Evolutionary conservation across 2,329 filamentous ascomycete species (phyloP).

Genomic region (Beauveria australis): DNA sequence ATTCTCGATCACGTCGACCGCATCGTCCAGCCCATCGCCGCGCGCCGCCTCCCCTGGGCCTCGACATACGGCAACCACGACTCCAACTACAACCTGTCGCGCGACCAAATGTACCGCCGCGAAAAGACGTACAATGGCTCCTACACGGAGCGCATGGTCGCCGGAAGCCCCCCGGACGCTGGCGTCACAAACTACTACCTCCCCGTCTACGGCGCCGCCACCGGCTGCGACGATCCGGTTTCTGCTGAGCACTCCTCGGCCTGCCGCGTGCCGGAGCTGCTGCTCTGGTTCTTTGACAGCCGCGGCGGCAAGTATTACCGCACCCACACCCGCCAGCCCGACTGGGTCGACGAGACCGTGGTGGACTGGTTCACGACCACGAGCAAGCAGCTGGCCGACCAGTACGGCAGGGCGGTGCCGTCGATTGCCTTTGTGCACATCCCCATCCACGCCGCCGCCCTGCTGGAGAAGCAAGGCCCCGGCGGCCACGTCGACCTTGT

Average conservation of each 20-base stretch:
- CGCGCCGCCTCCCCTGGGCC: constrained; percentile 25
- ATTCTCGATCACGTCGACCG: constrained; percentile 8
- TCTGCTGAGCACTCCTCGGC: not conserved
- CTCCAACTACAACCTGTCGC: constrained; percentile 15
- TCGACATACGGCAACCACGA: constrained; percentile 13
- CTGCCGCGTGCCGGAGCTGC: constrained; percentile 27
- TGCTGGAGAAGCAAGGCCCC: constrained; percentile 15
- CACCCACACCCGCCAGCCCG: constrained; percentile 18
- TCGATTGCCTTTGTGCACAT: constrained; percentile 44
- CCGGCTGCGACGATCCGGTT: not conserved
- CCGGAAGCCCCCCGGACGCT: not conserved
- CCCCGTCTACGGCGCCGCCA: constrained; percentile 23
- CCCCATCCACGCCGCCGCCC: constrained; percentile 25
- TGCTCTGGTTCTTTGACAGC: constrained; percentile 65
- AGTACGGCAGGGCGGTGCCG: constrained; percentile 28
- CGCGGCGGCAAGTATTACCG: constrained; percentile 47
- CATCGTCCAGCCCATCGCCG: constrained; percentile 29
- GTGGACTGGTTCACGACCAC: constrained; percentile 36
- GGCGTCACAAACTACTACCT: constrained; percentile 37
- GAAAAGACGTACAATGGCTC: constrained; percentile 18
- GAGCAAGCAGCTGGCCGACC: constrained; percentile 21
- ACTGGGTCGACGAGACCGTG: constrained; percentile 38
- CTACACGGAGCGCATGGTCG: constrained; percentile 19
- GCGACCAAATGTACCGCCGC: constrained; percentile 15
- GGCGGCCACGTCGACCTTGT: constrained; percentile 18